Conservation (phyloP, 768 basidiomycete species). For the Polyporus arcularius region DNA sequence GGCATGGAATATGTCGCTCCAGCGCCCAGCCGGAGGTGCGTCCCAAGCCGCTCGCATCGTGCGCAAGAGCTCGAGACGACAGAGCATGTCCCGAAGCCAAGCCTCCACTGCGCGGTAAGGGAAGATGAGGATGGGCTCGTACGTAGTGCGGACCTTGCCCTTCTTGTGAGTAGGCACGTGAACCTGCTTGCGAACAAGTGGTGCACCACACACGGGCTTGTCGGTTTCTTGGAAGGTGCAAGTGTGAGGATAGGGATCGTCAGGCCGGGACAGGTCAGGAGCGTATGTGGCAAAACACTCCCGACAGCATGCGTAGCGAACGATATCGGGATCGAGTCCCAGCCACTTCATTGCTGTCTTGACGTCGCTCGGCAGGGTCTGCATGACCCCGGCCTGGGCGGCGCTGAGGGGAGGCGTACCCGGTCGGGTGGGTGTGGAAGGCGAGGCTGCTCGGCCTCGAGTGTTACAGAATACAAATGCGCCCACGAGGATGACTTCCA, state of each 20-base stretch:
- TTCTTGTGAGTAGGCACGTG: background rate
- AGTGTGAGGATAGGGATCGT: constrained; percentile 1
- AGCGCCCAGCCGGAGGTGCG: background rate
- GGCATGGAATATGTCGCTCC: background rate
- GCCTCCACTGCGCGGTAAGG: too few species aligned
- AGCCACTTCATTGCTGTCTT: background rate
- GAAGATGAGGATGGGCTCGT: background rate
- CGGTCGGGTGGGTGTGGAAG: too few species aligned
- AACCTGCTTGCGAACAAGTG: background rate
- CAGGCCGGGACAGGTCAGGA: background rate
- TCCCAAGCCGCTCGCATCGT: too few species aligned
- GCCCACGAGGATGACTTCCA: background rate
- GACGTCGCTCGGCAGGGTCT: constrained; percentile 7
- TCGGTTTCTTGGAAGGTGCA: constrained; percentile 8
- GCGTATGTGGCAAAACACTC: constrained; percentile 13
- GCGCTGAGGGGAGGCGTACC: background rate
- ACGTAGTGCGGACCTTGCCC: background rate
- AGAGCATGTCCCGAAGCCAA: too few species aligned
- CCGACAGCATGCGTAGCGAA: constrained; percentile 9
- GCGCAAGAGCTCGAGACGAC: too few species aligned
- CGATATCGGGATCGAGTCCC: constrained; percentile 4
- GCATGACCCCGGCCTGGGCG: background rate
- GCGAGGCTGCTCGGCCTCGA: background rate
- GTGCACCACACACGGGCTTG: background rate
- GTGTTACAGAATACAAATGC: background rate